Conservation (phyloP, 495 filamentous ascomycete genomes). For the Darksidea phi region DNA sequence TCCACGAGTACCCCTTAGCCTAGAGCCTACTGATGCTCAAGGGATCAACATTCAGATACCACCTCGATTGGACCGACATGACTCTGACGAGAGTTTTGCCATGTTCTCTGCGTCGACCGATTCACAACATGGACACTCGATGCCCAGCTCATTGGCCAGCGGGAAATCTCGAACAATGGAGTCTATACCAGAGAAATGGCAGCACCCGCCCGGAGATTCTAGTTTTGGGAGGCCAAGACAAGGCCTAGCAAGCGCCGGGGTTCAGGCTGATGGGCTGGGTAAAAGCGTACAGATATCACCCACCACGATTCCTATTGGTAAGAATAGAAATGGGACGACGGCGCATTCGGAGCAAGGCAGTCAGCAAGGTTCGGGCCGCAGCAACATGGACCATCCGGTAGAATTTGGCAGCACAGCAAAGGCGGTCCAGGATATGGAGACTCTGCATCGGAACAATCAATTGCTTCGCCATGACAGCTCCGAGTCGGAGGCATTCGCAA, state of each 20-base stretch:
- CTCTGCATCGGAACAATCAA: constrained; percentile 34
- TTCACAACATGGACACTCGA: constrained; percentile 35
- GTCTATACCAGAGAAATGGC: constrained; percentile 32
- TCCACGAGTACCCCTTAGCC: constrained; percentile 36
- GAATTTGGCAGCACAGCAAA: constrained; percentile 26
- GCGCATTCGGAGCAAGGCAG: constrained; percentile 6
- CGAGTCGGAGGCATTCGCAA: constrained; percentile 33
- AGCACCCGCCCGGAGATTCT: constrained; percentile 10
- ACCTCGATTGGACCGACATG: constrained; percentile 57
- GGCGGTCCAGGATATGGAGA: constrained; percentile 33
- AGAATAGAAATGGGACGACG: neutral
- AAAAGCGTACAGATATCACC: constrained; percentile 27
- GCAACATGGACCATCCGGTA: constrained; percentile 5
- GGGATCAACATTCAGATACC: constrained; percentile 42
- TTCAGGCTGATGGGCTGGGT: constrained; percentile 11
- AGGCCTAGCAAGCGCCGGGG: neutral
- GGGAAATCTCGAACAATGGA: constrained; percentile 41
- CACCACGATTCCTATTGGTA: constrained; percentile 26
- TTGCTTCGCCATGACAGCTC: constrained; percentile 36
- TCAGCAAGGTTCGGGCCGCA: constrained; percentile 27
- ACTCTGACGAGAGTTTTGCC: constrained; percentile 78
- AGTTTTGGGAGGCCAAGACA: constrained; percentile 26
- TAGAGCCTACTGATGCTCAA: constrained; percentile 35
- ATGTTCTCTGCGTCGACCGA: constrained; percentile 79
- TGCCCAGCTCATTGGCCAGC: constrained; percentile 49